phyloP scores from a whole-genome alignment of 1,284 basidiomycete genomes.

The Garcileccinum viscosum region DNA sequence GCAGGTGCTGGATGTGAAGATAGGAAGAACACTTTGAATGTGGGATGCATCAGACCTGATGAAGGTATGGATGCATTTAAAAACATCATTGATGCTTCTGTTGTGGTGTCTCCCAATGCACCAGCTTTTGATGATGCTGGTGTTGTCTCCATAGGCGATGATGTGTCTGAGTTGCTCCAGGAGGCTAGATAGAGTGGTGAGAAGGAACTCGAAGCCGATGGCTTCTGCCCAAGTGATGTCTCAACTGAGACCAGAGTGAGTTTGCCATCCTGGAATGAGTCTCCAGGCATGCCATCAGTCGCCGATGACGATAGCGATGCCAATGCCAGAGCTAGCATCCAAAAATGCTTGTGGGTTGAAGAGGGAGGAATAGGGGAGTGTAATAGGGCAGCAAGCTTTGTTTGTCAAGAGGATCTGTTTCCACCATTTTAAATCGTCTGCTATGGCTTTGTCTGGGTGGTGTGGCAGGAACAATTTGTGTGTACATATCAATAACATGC shows the following conservation, averaged over 20 bases:
- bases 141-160: background rate
- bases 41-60: background rate
- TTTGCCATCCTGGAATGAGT: background rate
- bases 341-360: background rate
- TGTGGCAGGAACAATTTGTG: background rate
- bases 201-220: background rate
- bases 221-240: background rate
- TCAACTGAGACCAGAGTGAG: no score
- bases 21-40: background rate
- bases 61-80: background rate
- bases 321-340: background rate
- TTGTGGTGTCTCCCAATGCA: background rate
- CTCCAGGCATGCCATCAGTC: background rate
- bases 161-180: no score
- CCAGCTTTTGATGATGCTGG: background rate
- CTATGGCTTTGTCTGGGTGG: background rate
- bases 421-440: background rate
- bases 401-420: background rate
- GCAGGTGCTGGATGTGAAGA: background rate
- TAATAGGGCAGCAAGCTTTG: background rate
- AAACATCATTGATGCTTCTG: background rate
- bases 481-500: background rate
- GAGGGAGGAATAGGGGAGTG: background rate
- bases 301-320: background rate
- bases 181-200: no score